Base-by-base conservation (phyloP, 805 yeast genomes). In the Candida corydali region DNA sequence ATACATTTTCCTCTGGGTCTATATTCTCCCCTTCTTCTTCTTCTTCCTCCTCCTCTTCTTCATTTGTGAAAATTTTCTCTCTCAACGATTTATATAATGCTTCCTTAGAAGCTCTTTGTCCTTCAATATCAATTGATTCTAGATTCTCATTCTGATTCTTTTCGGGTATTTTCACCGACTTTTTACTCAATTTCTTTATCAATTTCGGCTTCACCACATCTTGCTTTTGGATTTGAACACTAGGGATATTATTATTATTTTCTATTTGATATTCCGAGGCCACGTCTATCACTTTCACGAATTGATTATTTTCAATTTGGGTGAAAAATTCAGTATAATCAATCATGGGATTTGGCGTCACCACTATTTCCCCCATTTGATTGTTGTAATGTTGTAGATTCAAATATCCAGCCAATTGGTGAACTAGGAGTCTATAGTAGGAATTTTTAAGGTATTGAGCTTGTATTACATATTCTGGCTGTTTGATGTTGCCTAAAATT, bases 371-470 rank as follows among this genome's bases (percentile, higher is more conserved):
- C 29, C 49, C 47, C 17, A 32, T 17, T 32, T 34, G 41, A 23
- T 44, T 50, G 37, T 55, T 51, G 51, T 50, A 46, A 49, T 83
- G 89, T 29, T 78, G 78, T 38, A 82, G 54, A 17, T 67, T 61
- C 49, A 81, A 80, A 52, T 80, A 81, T 26, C 78, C 82, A 4
- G 88, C 85, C 24, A 82, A 60, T 45, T 81, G 83, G 55, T 84
- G 89, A 0, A 82, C 70, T 37, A 84, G 57, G 31, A 84, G 61
- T 45, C 91, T 61, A 45, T 76, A 78, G 53, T 79, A 83, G 2
- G 87, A 79, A 54, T 83, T 83, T 70, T 78, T 71, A 5, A 83
- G 75, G 17, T 32, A 36, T 25, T 35, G 41, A 6, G 55, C 45
- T 27, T 42, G 40, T 23, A 54, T 49, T 2, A 39, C 36, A 20